Evolutionary conservation across 2,329 filamentous ascomycete species (phyloP), one percentile per base, ranked within the genome.

Genomic region (Clonostachys chloroleuca): DNA sequence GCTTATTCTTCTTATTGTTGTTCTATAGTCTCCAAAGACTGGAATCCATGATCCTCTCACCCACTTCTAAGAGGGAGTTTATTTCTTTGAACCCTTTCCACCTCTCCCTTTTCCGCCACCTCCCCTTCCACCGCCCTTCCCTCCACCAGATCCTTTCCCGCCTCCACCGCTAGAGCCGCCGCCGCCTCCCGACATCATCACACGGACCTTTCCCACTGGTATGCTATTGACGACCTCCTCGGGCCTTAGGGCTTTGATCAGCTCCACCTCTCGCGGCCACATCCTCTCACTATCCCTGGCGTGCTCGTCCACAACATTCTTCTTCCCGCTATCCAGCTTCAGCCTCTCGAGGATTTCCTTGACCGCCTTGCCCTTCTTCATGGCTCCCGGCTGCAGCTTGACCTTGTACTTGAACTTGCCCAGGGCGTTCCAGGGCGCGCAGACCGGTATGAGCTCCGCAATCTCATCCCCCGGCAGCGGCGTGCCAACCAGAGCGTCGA

Each of bases 311-410:
- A 86, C 62, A 20, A 77, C 77, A 6, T 74, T 74, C 59, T 79
- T 83, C 60, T 70, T 76, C 9, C 60, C 64, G 7, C 83, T 80
- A 44, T 83, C 89, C 17, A 75, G 66, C 53, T 86, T 78, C 92
- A 92, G 96, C 50, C 80, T 79, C 43, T 85, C 83, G n/a, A 97
- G 67, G 34, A 97, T 86, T 66, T 97, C 92, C 63, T 89, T 89
- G 43, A 96, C 83, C 0, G 91, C 92, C 64, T 96, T 97, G 10
- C 94, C 92, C 70, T 96, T 96, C 76, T 97, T 99, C 53, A 86
- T 78, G 1, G 83, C 69, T 0, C 94, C 94, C 0, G 94, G 94
- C 67, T 97, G 94, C 57, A 99, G 67, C 73, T 99, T 99, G 46
- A 85, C 89, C 67, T 95, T 95, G 74, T 96, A 97, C 68, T 96